Evolutionary conservation across 306 rosid genomes (phyloP).

Genomic region (Pterocarpus santalinus): DNA sequence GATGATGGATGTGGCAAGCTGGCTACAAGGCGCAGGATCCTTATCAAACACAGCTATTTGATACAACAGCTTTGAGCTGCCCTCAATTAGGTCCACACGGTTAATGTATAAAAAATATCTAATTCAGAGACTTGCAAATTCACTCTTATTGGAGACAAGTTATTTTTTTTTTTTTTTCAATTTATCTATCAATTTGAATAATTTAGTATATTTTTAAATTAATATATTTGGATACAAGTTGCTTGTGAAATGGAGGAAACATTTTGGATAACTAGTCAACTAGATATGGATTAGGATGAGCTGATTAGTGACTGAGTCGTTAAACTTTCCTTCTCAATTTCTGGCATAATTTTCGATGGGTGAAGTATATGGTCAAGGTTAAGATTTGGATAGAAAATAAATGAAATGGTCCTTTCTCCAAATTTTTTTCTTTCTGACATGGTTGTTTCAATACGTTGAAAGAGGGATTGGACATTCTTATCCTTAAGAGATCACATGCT

Average conservation of each 20-base stretch:
- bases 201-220: no score
- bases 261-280: no score
- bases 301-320: background rate
- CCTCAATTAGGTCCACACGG: slow-evolving; percentile 23
- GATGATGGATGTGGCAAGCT: background rate
- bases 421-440: background rate
- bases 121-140: background rate
- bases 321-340: background rate
- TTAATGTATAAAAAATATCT: background rate
- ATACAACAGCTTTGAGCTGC: background rate
- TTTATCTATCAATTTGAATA: no score
- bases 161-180: no score
- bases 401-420: background rate
- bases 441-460: background rate
- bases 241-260: no score
- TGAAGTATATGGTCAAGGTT: background rate
- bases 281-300: background rate
- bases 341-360: background rate
- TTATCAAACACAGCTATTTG: background rate
- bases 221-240: no score
- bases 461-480: background rate
- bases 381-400: background rate
- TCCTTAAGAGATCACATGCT: background rate
- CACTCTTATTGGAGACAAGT: background rate
- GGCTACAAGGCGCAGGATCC: background rate